These are phyloP conservation scores for Tripterygium wilfordii DNA, from an alignment of 177 flowering plant species.

Conservation along the genomic window DNA sequence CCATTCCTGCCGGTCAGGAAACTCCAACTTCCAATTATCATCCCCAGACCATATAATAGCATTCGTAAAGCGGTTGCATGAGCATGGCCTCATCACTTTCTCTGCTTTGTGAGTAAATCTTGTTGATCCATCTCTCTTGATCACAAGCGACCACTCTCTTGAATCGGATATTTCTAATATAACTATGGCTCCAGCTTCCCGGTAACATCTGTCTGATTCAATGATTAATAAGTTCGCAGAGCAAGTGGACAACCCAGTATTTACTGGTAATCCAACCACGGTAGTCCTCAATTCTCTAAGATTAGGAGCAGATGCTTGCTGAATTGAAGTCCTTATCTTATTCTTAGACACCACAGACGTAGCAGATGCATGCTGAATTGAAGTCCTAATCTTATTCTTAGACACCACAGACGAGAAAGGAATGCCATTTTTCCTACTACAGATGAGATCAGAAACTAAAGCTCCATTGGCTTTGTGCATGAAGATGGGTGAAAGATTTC, in stretches of 20 bases:
- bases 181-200: slow-evolving; percentile 56
- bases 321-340: slow-evolving; percentile 31
- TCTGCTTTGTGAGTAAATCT: slow-evolving; percentile 45
- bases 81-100: slow-evolving; percentile 52
- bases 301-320: slow-evolving; percentile 12
- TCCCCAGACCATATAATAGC: slow-evolving; percentile 59
- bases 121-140: slow-evolving; percentile 43
- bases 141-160: slow-evolving; percentile 55
- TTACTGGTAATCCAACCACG: slow-evolving; percentile 15
- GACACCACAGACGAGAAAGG: slow-evolving; percentile 23
- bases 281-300: slow-evolving; percentile 26
- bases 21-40: slow-evolving; percentile 80
- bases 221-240: slow-evolving; percentile 54
- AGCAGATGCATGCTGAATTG: slow-evolving; percentile 14
- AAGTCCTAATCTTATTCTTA: slow-evolving; percentile 25
- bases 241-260: slow-evolving; percentile 34
- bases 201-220: slow-evolving; percentile 62
- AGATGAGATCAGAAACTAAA: slow-evolving; percentile 20
- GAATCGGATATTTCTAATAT: slow-evolving; percentile 47
- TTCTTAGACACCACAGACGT: too few relatives aligned
- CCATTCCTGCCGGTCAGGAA: slow-evolving; percentile 68
- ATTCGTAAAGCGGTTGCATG: slow-evolving; percentile 57
- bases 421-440: slow-evolving; percentile 16
- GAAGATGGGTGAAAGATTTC: slow-evolving; percentile 23
- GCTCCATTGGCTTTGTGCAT: slow-evolving; percentile 20